phyloP scores from a whole-genome alignment of 768 basidiomycete species.

The Tulasnella sp. region DNA sequence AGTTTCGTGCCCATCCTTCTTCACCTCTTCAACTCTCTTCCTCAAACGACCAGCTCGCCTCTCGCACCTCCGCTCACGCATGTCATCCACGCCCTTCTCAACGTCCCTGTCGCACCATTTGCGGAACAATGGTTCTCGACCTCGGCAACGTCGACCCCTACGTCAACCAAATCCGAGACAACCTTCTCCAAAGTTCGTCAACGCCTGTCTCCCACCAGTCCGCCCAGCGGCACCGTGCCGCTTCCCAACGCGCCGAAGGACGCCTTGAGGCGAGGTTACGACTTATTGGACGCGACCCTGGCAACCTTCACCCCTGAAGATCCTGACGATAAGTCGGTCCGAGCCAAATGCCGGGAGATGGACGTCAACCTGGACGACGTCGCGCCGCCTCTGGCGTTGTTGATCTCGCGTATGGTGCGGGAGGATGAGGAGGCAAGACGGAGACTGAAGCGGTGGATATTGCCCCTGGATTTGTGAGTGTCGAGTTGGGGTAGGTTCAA shows the following conservation, averaged over 20 bases:
- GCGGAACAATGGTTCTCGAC: constrained; percentile 57
- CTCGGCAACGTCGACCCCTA: constrained; percentile 25
- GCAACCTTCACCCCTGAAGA: constrained; percentile 62
- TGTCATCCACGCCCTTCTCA: constrained; percentile 72
- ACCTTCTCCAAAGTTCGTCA: constrained; percentile 24
- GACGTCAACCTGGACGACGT: constrained; percentile 67
- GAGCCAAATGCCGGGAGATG: constrained; percentile 44
- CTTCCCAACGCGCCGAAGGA: constrained; percentile 16
- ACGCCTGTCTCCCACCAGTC: constrained; percentile 23
- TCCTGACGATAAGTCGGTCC: constrained; percentile 56
- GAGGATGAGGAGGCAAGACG: constrained; percentile 52
- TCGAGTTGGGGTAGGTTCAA: not conserved
- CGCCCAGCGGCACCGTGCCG: constrained; percentile 1
- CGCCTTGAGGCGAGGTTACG: constrained; percentile 51
- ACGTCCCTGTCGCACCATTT: constrained; percentile 56
- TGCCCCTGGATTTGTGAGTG: constrained; percentile 59
- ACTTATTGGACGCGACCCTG: constrained; percentile 55
- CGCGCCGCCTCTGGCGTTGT: constrained; percentile 64
- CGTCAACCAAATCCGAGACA: constrained; percentile 26
- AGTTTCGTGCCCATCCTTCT: constrained; percentile 68
- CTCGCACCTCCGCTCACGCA: constrained; percentile 70
- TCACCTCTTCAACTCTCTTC: constrained; percentile 58
- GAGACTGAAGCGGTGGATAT: constrained; percentile 56
- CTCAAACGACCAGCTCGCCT: constrained; percentile 53
- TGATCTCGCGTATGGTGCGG: constrained; percentile 62